These are phyloP conservation scores for Cercospora janseana DNA, from an alignment of 2,329 filamentous ascomycete species.

Conservation along the genomic window DNA sequence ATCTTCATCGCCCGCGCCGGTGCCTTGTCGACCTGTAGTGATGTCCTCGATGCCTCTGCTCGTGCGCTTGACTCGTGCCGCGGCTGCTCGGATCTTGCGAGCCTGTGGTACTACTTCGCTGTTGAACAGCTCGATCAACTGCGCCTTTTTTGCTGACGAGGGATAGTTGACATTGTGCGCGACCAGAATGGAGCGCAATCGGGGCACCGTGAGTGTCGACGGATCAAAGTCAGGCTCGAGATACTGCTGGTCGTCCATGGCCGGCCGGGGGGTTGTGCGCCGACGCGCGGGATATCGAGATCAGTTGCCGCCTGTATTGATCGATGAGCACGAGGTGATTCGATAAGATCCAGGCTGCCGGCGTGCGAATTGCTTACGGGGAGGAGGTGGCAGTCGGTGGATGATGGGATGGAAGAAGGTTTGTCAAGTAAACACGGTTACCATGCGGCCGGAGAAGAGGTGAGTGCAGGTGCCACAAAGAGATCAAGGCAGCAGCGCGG, in stretches of 20 bases:
- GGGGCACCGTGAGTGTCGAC: slow-evolving; percentile 76
- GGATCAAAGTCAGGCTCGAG: slow-evolving; percentile 86
- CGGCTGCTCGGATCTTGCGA: slow-evolving; percentile 69
- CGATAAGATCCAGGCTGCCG: background rate
- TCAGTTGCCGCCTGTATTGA: background rate
- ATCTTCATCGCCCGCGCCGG: slow-evolving; percentile 53
- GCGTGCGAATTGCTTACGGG: background rate
- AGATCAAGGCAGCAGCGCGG: slow-evolving; percentile 5
- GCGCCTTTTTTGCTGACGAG: slow-evolving; percentile 84
- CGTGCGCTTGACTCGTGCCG: slow-evolving; percentile 77
- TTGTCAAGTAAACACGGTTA: slow-evolving; percentile 5
- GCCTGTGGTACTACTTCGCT: slow-evolving; percentile 75
- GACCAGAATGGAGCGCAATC: slow-evolving; percentile 85
- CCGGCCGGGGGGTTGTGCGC: slow-evolving; percentile 3
- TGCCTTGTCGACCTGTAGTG: slow-evolving; percentile 57
- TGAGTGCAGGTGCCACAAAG: slow-evolving; percentile 4
- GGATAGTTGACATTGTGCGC: slow-evolving; percentile 83
- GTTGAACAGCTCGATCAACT: slow-evolving; percentile 81
- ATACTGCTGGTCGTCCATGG: slow-evolving; percentile 69
- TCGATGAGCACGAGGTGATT: background rate
- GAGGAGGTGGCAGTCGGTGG: slow-evolving; percentile 5
- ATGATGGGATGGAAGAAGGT: background rate
- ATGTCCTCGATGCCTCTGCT: slow-evolving; percentile 78
- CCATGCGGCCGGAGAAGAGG: slow-evolving; percentile 1
- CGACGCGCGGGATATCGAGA: background rate